Percentiles rank a stretch among this genome's conserved stretches.
These are phyloP conservation scores for Aureobasidium sp. DNA, from an alignment of 2,329 filamentous ascomycete genomes.

Conservation along the genomic window DNA sequence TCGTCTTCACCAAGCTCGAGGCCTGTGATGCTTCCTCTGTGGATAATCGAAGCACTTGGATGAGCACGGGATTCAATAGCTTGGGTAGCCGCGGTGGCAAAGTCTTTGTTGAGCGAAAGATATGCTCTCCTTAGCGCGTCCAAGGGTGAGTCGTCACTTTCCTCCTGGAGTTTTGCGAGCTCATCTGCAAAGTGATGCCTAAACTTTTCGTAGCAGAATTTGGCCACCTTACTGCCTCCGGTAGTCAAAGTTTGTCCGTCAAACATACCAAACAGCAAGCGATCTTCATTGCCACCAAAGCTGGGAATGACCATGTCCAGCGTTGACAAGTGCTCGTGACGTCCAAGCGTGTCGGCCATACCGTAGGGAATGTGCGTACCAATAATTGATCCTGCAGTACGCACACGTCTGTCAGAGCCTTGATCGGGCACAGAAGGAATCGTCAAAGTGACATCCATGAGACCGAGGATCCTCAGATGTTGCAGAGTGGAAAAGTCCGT, in stretches of 20 bases:
- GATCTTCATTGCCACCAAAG: constrained; percentile 82
- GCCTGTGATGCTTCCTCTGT: constrained; percentile 64
- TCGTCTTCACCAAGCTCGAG: constrained; percentile 84
- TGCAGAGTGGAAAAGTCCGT: constrained; percentile 83
- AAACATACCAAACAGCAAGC: constrained; percentile 89
- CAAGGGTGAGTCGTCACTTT: constrained; percentile 60
- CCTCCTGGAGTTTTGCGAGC: constrained; percentile 59
- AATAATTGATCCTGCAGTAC: constrained; percentile 91
- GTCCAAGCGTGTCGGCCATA: constrained; percentile 92
- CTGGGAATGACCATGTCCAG: constrained; percentile 92
- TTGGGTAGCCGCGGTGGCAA: constrained; percentile 77
- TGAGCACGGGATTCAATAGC: constrained; percentile 66
- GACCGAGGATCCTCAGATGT: constrained; percentile 77
- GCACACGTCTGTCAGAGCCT: constrained; percentile 86
- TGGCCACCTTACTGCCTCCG: constrained; percentile 90
- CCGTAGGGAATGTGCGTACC: constrained; percentile 80
- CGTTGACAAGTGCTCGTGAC: constrained; percentile 89
- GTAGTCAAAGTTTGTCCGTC: constrained; percentile 86
- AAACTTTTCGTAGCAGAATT: constrained; percentile 95
- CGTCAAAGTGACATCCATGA: constrained; percentile 97
- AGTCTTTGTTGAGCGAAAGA: constrained; percentile 83
- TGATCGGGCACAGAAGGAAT: constrained; percentile 91
- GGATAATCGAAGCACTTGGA: constrained; percentile 43
- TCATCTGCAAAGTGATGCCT: constrained; percentile 76
- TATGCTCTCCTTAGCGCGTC: constrained; percentile 86